Evolutionary conservation across 371 early-diverging fungal genomes (phyloP).

Genomic region (Umbelopsis sp.): DNA sequence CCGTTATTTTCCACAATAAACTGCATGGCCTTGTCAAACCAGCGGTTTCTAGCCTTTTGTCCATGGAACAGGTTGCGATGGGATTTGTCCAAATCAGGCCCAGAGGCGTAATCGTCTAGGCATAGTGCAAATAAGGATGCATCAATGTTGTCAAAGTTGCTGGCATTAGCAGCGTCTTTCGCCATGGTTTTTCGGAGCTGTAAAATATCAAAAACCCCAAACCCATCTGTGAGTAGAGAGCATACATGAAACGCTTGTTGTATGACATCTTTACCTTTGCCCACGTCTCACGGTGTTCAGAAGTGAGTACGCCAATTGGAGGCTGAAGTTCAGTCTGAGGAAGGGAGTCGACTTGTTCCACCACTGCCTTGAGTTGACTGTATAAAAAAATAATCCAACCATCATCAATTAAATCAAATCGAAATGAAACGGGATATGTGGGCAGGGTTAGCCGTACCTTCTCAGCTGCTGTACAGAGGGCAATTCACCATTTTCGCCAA

Average conservation of each 20-base stretch:
- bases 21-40: slow-evolving; percentile 95
- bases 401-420: no score
- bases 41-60: slow-evolving; percentile 80
- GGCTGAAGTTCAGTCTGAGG: slow-evolving; percentile 50
- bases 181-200: slow-evolving; percentile 45
- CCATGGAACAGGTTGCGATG: slow-evolving; percentile 83
- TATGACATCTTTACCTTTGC: slow-evolving; percentile 45
- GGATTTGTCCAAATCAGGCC: slow-evolving; percentile 61
- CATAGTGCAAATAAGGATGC: slow-evolving; percentile 84
- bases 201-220: background rate
- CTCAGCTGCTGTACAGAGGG: slow-evolving; percentile 67
- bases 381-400: background rate
- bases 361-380: slow-evolving; percentile 68
- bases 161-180: slow-evolving; percentile 52
- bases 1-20: slow-evolving; percentile 86
- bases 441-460: slow-evolving; percentile 35
- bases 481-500: slow-evolving; percentile 68
- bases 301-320: slow-evolving; percentile 80
- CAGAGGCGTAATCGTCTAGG: slow-evolving; percentile 77
- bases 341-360: slow-evolving; percentile 59
- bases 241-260: background rate
- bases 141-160: slow-evolving; percentile 72
- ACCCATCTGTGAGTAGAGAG: background rate
- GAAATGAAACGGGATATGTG: no score
- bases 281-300: slow-evolving; percentile 90